These are phyloP conservation scores for Pyrus hybrid DNA, from an alignment of 331 rosid species.

Conservation along the genomic window DNA sequence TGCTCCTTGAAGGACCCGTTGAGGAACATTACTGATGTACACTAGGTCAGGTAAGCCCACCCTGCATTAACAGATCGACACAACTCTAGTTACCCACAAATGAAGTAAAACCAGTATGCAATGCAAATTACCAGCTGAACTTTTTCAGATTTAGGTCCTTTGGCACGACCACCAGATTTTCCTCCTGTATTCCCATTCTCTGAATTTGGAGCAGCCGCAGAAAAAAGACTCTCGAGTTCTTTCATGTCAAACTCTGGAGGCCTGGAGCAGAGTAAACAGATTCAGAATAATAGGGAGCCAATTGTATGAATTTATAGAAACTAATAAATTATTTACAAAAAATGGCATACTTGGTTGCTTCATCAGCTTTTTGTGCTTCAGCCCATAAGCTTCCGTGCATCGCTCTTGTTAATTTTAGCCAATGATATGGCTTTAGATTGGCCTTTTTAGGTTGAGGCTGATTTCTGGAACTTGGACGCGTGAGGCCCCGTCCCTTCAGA, in stretches of 20 bases:
- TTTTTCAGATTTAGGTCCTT: slow-evolving; percentile 61
- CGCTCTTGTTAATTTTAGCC: slow-evolving; percentile 91
- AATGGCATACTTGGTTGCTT: slow-evolving; percentile 58
- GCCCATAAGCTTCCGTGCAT: slow-evolving; percentile 99
- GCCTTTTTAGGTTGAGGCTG: slow-evolving; percentile 48
- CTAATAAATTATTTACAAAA: slow-evolving; percentile 12
- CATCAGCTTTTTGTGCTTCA: slow-evolving; percentile 79
- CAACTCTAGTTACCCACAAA: slow-evolving; percentile 1
- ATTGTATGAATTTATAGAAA: slow-evolving; percentile 6
- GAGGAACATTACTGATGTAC: not conserved
- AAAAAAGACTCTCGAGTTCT: slow-evolving; percentile 90
- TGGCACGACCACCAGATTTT: slow-evolving; percentile 44
- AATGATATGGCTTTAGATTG: slow-evolving; percentile 92
- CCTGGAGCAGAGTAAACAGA: slow-evolving; percentile 38
- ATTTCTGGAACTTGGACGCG: slow-evolving; percentile 39
- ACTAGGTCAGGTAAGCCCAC: not conserved
- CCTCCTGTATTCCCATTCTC: slow-evolving; percentile 37
- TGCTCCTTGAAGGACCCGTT: not conserved
- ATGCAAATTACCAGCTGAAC: slow-evolving; percentile 68
- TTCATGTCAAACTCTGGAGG: slow-evolving; percentile 98
- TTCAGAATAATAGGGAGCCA: slow-evolving; percentile 11
- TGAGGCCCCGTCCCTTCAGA: slow-evolving; percentile 60
- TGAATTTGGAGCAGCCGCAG: slow-evolving; percentile 60
- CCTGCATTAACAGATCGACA: slow-evolving; percentile 1
- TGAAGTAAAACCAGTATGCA: not conserved